Base-by-base conservation (phyloP, 108 stramenopile species). In the Epithemia pelagica region DNA sequence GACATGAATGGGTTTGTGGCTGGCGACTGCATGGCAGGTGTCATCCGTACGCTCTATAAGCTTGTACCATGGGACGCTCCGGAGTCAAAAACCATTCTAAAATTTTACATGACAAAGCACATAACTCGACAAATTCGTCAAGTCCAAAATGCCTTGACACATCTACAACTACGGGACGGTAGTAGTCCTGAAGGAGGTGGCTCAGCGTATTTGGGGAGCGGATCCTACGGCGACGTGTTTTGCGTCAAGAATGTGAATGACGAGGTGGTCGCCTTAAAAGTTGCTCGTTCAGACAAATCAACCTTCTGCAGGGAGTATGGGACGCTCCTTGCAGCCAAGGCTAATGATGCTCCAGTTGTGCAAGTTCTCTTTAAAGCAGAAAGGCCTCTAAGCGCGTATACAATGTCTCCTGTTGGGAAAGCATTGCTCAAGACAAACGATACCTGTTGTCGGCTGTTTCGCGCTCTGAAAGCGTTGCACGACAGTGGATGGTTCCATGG, bases 281-380 rank as follows among this genome's bases (percentile, higher is more conserved):
- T 52, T 52, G 52, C 52, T 52, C 52, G 52, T 52, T 52, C 52
- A 52, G 52, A 52, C 52, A 19, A 52, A 19, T 52, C 52, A 52
- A 52, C 52, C 19, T 52, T 52, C 52, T 52, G 52, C 52, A 52
- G 19, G 52, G 52, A 52, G 52, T 52, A 52, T 52, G 52, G 19
- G 52, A 52, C 52, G 52, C 52, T 52, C 52, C 10, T 52, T 10
- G 18, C 10, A 18, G 52, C 19, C 10, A n/a, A n/a, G n/a, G n/a
- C n/a, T n/a, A n/a, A n/a, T n/a, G n/a, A n/a, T n/a, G n/a, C n/a
- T n/a, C n/a, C n/a, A n/a, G n/a, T n/a, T n/a, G n/a, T n/a, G n/a
- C n/a, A n/a, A n/a, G n/a, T n/a, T n/a, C n/a, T n/a, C n/a, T n/a
- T n/a, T n/a, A n/a, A n/a, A n/a, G n/a, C n/a, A n/a, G n/a, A n/a